Evolutionary conservation across 768 basidiomycete genomes (phyloP), one percentile per base, ranked within the genome.

Genomic region (Lentinula guzmanii): DNA sequence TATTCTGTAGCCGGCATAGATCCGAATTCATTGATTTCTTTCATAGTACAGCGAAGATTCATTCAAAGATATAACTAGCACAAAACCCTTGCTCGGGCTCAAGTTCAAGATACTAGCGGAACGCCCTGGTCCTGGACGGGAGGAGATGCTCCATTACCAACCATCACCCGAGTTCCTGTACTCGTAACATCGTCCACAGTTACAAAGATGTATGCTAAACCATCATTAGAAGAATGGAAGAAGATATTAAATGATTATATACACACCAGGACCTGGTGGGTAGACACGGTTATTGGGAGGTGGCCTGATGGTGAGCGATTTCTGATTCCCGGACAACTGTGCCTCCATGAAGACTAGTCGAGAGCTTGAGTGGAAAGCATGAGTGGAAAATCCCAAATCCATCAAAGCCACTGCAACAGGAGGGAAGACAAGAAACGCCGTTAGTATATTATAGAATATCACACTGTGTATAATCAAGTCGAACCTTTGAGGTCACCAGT

Each of bases 241-340:
- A 45, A 58, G 13, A 18, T 21, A 35, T 5, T 5, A 13, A 18
- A 39, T 9, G 18, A 35, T 28, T 31, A 5, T 65, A 24, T 63
- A 54, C 65, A 58, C 63, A 28, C 67, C 69, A 62, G 72, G 71
- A 16, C 71, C 74, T 7, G 72, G 72, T 33, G 73, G 72, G 61
- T 67, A 76, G 28, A 74, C 70, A 16, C 70, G 66, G 34, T 71
- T 68, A 63, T 74, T 79, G 60, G 70, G 73, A 21, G 72, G 76
- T 50, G 70, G 73, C 18, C 70, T 71, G 43, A 73, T 70, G 15
- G 63, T 73, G 15, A 74, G 67, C 37, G 69, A 70, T 45, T 65
- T 75, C 37, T 64, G 64, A 59, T 72, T 69, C 2, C 58, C 59
- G 4, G 70, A 71, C 9, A 75, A 62, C 5, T 63, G 62, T 3